Percentiles rank a stretch among this genome's conserved stretches.
phyloP scores from a whole-genome alignment of 805 yeast genomes.

The Metschnikowia cubensis region DNA sequence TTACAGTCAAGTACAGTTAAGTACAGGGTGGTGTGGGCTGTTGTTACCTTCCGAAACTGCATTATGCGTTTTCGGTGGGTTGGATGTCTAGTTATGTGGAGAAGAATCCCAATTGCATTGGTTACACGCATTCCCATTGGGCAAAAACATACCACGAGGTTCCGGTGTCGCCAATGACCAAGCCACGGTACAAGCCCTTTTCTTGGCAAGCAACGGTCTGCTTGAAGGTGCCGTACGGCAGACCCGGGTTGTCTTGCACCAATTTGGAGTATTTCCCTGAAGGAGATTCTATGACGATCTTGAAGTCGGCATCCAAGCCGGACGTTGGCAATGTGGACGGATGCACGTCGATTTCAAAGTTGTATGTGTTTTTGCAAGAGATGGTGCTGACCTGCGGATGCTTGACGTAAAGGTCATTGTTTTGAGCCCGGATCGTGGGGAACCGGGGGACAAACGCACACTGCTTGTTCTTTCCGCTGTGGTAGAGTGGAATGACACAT shows the following conservation, averaged over 20 bases:
- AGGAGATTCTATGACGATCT: constrained; percentile 77
- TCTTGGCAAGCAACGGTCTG: constrained; percentile 61
- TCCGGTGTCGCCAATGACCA: constrained; percentile 73
- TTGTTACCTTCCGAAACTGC: too few relatives aligned
- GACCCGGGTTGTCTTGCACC: constrained; percentile 43
- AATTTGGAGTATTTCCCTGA: constrained; percentile 71
- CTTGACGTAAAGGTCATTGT: constrained; percentile 72
- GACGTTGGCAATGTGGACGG: constrained; percentile 37
- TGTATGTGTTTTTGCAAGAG: constrained; percentile 53
- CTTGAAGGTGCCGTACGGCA: constrained; percentile 55
- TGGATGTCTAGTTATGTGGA: not conserved
- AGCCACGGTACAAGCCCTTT: constrained; percentile 76
- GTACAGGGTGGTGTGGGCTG: too few relatives aligned
- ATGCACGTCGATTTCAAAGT: constrained; percentile 60
- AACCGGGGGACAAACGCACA: constrained; percentile 67
- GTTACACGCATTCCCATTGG: constrained; percentile 61
- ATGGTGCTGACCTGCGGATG: constrained; percentile 79
- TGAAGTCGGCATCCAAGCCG: constrained; percentile 44
- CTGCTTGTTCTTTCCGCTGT: constrained; percentile 59
- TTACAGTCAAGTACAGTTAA: too few relatives aligned
- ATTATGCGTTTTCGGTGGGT: too few relatives aligned
- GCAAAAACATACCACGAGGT: constrained; percentile 85
- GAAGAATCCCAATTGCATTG: not conserved
- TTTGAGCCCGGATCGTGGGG: constrained; percentile 65
- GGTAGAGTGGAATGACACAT: constrained; percentile 70